Percentiles rank a stretch among this genome's conserved stretches.
Evolutionary conservation across 75 land plant genomes (phyloP).

Genomic region (Picea sitchensis): DNA sequence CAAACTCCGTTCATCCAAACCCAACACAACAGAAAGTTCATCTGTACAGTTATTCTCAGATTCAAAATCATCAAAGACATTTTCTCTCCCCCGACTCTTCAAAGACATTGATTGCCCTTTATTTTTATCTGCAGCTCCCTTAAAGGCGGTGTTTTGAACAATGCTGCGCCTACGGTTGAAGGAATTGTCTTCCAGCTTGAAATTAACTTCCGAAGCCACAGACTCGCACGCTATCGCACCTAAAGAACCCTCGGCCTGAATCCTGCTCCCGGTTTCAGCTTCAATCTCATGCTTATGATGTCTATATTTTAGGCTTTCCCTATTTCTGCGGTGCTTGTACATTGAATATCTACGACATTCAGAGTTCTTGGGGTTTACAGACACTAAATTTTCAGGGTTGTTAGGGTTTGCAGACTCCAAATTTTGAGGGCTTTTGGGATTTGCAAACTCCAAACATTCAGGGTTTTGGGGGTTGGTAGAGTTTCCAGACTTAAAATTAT

Average conservation of each 20-base stretch:
- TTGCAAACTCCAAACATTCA: no score
- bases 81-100: background rate
- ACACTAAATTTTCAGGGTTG: no score
- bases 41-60: background rate
- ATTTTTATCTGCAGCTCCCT: background rate
- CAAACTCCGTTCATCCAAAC: background rate
- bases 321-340: no score
- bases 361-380: no score
- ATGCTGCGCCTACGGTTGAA: background rate
- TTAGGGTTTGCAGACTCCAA: no score
- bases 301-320: no score
- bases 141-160: background rate
- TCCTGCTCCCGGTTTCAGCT: no score
- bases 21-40: background rate
- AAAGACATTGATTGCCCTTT: background rate
- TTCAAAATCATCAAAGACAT: background rate
- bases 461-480: background rate
- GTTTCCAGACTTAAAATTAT: background rate
- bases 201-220: background rate
- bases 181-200: background rate
- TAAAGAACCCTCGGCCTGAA: no score
- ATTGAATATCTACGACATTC: no score
- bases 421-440: no score
- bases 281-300: no score
- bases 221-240: no score